These are phyloP conservation scores for Aspergillus costaricaensis DNA, from an alignment of 2,329 filamentous ascomycete species.

Conservation along the genomic window DNA sequence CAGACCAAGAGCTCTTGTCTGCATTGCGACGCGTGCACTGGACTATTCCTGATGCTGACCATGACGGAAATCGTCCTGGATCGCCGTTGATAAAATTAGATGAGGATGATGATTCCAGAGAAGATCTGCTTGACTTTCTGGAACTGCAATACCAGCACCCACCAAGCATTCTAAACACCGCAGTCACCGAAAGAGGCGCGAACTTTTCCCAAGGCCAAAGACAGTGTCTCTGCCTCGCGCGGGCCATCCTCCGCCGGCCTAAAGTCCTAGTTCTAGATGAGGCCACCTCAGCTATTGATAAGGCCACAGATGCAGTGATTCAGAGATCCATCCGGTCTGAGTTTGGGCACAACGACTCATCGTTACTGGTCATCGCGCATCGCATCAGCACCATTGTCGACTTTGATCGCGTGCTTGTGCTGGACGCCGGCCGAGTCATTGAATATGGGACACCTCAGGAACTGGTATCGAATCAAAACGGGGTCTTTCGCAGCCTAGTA, in stretches of 20 bases:
- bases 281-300: slow-evolving; percentile 75
- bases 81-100: not conserved
- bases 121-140: not conserved
- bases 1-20: slow-evolving; percentile 66
- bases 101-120: not conserved
- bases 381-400: slow-evolving; percentile 73
- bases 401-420: slow-evolving; percentile 71
- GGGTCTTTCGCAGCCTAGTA: slow-evolving; percentile 13
- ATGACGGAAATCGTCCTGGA: not conserved
- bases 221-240: slow-evolving; percentile 27
- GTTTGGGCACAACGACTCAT: slow-evolving; percentile 60
- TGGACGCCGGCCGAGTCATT: slow-evolving; percentile 65
- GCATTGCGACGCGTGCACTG: slow-evolving; percentile 70
- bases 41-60: slow-evolving; percentile 11
- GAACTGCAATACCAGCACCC: not conserved
- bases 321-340: slow-evolving; percentile 71
- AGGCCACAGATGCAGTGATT: slow-evolving; percentile 71
- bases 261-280: slow-evolving; percentile 79
- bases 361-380: slow-evolving; percentile 72
- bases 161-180: slow-evolving; percentile 39
- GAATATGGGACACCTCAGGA: slow-evolving; percentile 67
- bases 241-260: slow-evolving; percentile 63
- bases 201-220: slow-evolving; percentile 48
- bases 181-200: slow-evolving; percentile 69
- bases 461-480: slow-evolving; percentile 47